These are phyloP conservation scores for Penicillium sp. DNA, from an alignment of 2,329 filamentous ascomycete species.

Conservation along the genomic window DNA sequence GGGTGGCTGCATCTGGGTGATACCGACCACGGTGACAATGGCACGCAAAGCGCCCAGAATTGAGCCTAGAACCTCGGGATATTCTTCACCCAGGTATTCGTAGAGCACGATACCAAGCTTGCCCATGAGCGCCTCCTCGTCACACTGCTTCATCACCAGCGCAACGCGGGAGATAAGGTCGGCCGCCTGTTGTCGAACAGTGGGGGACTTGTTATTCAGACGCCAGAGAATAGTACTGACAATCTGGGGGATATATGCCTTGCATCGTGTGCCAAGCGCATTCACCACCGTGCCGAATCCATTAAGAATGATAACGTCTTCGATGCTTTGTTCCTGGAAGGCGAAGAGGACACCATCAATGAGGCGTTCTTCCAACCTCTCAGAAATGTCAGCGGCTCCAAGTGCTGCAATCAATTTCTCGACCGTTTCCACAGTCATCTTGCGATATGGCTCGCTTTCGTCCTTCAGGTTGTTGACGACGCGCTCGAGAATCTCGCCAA, in stretches of 20 bases:
- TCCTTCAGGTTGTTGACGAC: slow-evolving; percentile 96
- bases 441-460: slow-evolving; percentile 94
- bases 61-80: slow-evolving; percentile 93
- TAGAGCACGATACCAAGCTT: slow-evolving; percentile 94
- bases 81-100: slow-evolving; percentile 97
- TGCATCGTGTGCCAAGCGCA: slow-evolving; percentile 86
- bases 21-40: slow-evolving; percentile 96
- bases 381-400: slow-evolving; percentile 89
- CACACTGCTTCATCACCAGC: slow-evolving; percentile 98
- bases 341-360: slow-evolving; percentile 94
- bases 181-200: slow-evolving; percentile 92
- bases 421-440: slow-evolving; percentile 98
- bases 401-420: slow-evolving; percentile 94
- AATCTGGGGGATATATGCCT: slow-evolving; percentile 94
- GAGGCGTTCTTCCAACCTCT: slow-evolving; percentile 86
- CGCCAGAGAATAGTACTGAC: slow-evolving; percentile 95
- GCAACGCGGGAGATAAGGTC: slow-evolving; percentile 96
- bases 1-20: slow-evolving; percentile 95
- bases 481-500: slow-evolving; percentile 87
- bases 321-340: slow-evolving; percentile 97
- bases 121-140: slow-evolving; percentile 91
- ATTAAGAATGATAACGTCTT: slow-evolving; percentile 94
- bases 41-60: slow-evolving; percentile 92
- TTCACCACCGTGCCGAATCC: slow-evolving; percentile 98
- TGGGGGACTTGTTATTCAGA: slow-evolving; percentile 95